phyloP scores from a whole-genome alignment of 352 stramenopile species.

The Thraustochytrium sp. region DNA sequence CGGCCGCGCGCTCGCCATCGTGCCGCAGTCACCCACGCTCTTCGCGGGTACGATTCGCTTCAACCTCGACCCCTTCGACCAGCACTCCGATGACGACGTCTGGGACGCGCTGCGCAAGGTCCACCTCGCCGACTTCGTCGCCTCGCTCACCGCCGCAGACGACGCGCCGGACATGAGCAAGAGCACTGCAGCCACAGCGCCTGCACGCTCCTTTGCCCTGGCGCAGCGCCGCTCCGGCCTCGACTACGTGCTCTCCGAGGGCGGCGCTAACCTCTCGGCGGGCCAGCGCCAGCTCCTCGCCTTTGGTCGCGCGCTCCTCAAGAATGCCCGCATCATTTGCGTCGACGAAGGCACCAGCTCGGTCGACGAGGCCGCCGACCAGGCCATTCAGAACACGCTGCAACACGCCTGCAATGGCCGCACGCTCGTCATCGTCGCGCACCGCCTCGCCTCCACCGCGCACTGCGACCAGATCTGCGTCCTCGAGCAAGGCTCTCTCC shows the following conservation, averaged over 20 bases:
- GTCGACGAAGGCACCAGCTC: slow-evolving; percentile 88
- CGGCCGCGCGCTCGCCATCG: slow-evolving; percentile 56
- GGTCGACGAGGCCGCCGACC: slow-evolving; percentile 59
- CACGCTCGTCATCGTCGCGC: slow-evolving; percentile 37
- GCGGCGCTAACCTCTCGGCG: slow-evolving; percentile 83
- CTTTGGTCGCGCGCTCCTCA: slow-evolving; percentile 85
- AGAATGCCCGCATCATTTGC: slow-evolving; percentile 74
- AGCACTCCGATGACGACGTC: slow-evolving; percentile 70
- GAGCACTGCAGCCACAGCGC: neutral
- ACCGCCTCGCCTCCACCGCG: neutral
- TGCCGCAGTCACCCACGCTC: slow-evolving; percentile 64
- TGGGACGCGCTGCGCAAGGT: slow-evolving; percentile 68
- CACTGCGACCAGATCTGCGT: slow-evolving; percentile 39
- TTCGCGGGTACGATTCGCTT: slow-evolving; percentile 62
- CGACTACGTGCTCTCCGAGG: slow-evolving; percentile 68
- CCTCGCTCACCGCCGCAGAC: neutral
- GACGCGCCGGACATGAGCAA: neutral
- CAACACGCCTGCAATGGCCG: neutral
- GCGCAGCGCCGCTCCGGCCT: slow-evolving; percentile 52
- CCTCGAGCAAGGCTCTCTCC: slow-evolving; percentile 19
- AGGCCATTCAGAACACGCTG: slow-evolving; percentile 36
- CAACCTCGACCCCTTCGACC: slow-evolving; percentile 70
- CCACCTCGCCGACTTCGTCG: slow-evolving; percentile 59
- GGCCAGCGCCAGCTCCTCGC: slow-evolving; percentile 92
- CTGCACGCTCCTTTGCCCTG: neutral